Base-by-base conservation (phyloP, 2,329 filamentous ascomycete species). In the Botrytis paeoniae region DNA sequence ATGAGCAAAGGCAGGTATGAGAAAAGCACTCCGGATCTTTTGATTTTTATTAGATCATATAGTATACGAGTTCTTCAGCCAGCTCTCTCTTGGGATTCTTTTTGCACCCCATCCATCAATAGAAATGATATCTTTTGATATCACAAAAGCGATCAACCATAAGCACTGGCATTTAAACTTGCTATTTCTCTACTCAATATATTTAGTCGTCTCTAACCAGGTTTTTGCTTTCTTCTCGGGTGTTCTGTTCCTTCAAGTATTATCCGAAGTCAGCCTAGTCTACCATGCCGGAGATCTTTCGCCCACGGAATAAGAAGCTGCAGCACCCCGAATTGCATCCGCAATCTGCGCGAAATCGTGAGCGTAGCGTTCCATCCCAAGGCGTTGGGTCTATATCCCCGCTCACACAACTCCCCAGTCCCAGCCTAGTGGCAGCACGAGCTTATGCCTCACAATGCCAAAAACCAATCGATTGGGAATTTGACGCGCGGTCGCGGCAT, bases 391-490 rank as follows among this genome's bases (percentile, higher is more conserved):
- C 29, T 22, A 61, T 70, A 43, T 70, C 29, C 37, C 54, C 68
- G 39, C 54, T 70, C 41, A 32, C 62, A 61, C 32, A 73, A 41
- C 64, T 79, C 18, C 76, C 77, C 20, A 79, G 76, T 69, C 78
- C 79, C 45, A 79, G 73, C 62, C 70, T 78, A 9, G 70, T 77
- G 16, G 77, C 77, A 72, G 79, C 78, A 65, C 78, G 72, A 68
- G 75, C 78, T 10, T 80, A 76, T 69, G 77, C 73, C 68, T 68
- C 76, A 18, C 74, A 78, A 59, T 69, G 71, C 20, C 60, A 75
- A 71, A 69, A 70, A 70, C 73, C 73, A 71, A 75, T 74, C 59
- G 73, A 68, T 32, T 61, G 63, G 48, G 61, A 70, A 12, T n/a
- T 29, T 45, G 68, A 73, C 63, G 72, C 74, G 57, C 48, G 41